Evolutionary conservation across 345 rosid genomes (phyloP).

Genomic region (Gossypium arboreum): DNA sequence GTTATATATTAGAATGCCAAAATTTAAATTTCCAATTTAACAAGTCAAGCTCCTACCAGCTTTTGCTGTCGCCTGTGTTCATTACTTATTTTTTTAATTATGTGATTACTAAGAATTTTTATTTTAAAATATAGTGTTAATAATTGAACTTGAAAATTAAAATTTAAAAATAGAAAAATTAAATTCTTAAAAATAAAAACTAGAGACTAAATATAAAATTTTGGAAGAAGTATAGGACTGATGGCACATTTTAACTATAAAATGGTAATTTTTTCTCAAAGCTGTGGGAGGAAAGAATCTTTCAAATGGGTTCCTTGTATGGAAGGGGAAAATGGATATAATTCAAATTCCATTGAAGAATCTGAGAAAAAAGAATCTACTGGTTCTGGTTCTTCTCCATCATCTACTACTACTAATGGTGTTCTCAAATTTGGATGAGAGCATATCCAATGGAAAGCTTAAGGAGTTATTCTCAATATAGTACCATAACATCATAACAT

Average conservation of each 20-base stretch:
- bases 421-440: constrained; percentile 56
- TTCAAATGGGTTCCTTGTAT: constrained; percentile 34
- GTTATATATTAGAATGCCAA: no score
- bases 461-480: constrained; percentile 80
- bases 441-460: constrained; percentile 71
- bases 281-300: constrained; percentile 24
- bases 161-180: no score
- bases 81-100: no score
- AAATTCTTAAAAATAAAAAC: no score
- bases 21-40: no score
- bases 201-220: no score
- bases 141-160: accelerated
- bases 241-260: no score
- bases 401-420: constrained; percentile 23
- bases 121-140: no score
- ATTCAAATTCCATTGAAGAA: not conserved
- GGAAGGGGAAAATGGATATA: not conserved
- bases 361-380: not conserved
- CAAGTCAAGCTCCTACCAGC: no score
- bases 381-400: not conserved
- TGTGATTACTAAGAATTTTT: no score
- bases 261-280: constrained; percentile 28
- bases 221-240: no score
- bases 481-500: constrained; percentile 68
- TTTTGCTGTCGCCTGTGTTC: no score